Evolutionary conservation across 2,329 filamentous ascomycete genomes (phyloP).

Genomic region (Penicillium sp.): DNA sequence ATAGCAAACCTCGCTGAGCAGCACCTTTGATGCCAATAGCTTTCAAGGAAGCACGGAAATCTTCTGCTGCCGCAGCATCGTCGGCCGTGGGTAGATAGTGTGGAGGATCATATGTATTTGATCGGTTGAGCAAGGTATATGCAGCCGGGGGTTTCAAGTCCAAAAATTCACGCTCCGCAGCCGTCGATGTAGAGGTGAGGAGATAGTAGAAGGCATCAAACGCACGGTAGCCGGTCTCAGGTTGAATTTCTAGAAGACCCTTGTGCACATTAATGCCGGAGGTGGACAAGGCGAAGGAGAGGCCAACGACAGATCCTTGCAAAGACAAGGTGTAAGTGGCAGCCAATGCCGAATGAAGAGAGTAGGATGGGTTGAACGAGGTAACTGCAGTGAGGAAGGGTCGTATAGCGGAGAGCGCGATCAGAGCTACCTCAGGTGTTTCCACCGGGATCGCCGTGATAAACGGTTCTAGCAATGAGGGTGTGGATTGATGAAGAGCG

Average conservation of each 20-base stretch:
- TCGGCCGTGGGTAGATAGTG: conserved; percentile 89
- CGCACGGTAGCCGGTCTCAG: conserved; percentile 78
- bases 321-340: conserved; percentile 80
- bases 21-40: conserved; percentile 91
- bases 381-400: conserved; percentile 88
- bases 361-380: conserved; percentile 80
- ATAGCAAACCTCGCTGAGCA: conserved; percentile 77
- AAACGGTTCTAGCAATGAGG: conserved; percentile 80
- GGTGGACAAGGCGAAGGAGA: conserved; percentile 75
- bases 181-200: conserved; percentile 83
- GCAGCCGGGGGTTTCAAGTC: conserved; percentile 72
- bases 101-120: conserved; percentile 81
- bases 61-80: conserved; percentile 87
- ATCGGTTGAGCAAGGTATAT: conserved; percentile 77
- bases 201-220: conserved; percentile 99
- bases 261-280: conserved; percentile 81
- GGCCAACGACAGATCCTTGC: conserved; percentile 72
- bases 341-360: conserved; percentile 76
- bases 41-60: conserved; percentile 83
- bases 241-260: conserved; percentile 77
- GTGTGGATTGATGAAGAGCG: conserved; percentile 83
- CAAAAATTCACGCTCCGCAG: conserved; percentile 84
- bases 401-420: conserved; percentile 74
- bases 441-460: conserved; percentile 76
- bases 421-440: conserved; percentile 72